Percentiles rank a stretch among this genome's conserved stretches.
Conservation (phyloP, 2,329 filamentous ascomycete species). For the Cladosporium sp. region DNA sequence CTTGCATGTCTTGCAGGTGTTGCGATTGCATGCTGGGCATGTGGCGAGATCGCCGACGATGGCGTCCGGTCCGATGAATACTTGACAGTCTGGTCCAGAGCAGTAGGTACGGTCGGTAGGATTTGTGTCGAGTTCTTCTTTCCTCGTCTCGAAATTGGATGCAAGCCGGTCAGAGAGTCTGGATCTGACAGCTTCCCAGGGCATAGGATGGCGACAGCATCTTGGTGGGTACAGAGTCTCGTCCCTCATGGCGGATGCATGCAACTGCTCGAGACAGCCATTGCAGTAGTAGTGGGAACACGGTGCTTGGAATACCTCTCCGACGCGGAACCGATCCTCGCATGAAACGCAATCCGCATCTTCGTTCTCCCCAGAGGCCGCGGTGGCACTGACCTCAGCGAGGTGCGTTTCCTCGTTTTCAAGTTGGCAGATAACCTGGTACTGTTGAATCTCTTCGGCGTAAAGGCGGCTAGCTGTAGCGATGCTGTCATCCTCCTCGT, state of each 20-base stretch:
- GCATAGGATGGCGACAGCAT: constrained; percentile 47
- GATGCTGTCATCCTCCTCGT: constrained; percentile 20
- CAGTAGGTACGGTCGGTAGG: constrained; percentile 50
- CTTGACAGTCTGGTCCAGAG: constrained; percentile 13
- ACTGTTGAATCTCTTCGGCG: constrained; percentile 20
- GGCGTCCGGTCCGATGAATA: no score
- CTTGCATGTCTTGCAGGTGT: constrained; percentile 54
- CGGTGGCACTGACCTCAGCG: neutral
- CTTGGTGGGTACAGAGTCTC: constrained; percentile 53
- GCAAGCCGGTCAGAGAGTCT: no score
- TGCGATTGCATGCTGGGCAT: constrained; percentile 40
- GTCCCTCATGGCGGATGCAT: constrained; percentile 43
- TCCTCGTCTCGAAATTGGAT: constrained; percentile 45
- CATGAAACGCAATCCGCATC: constrained; percentile 14
- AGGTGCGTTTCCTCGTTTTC: constrained; percentile 16
- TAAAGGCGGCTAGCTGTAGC: no score
- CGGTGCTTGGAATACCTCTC: constrained; percentile 23
- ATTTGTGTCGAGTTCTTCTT: constrained; percentile 44
- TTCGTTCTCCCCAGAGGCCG: neutral
- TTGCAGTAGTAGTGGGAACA: constrained; percentile 50
- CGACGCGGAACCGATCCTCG: constrained; percentile 16
- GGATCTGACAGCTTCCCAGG: constrained; percentile 31
- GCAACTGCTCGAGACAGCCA: constrained; percentile 44
- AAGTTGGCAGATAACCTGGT: no score
- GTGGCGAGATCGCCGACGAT: constrained; percentile 31